A percentile compares a stretch with the other conserved stretches of the same genome.
Evolutionary conservation across 2,329 filamentous ascomycete species (phyloP).

Genomic region (Akanthomyces lecanii): DNA sequence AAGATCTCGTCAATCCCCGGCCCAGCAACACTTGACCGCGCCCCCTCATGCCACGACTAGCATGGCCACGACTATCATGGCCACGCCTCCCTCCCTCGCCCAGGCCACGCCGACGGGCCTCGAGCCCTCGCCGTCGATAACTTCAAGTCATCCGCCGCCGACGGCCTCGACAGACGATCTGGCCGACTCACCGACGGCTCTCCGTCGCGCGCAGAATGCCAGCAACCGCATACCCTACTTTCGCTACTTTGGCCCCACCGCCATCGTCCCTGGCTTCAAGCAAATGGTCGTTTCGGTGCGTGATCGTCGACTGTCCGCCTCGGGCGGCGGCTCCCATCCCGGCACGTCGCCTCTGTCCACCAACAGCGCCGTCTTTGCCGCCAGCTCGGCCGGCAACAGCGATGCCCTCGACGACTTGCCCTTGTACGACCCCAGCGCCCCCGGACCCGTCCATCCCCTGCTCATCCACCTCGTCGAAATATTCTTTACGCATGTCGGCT

Average conservation of each 20-base stretch:
- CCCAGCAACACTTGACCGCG: neutral
- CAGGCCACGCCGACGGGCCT: neutral
- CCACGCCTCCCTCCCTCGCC: neutral
- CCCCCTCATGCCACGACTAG: neutral
- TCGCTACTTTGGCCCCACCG: conserved; percentile 84
- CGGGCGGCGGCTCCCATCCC: conserved; percentile 49
- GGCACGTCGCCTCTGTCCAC: conserved; percentile 46
- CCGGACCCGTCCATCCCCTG: conserved; percentile 65
- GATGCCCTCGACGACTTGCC: conserved; percentile 56
- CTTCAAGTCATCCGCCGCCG: conserved; percentile 7
- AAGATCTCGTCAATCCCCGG: neutral
- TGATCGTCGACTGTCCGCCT: conserved; percentile 57
- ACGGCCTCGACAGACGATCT: conserved; percentile 24
- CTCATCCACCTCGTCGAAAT: conserved; percentile 73
- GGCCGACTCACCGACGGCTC: conserved; percentile 37
- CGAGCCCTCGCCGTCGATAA: conserved; percentile 7
- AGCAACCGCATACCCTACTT: conserved; percentile 78
- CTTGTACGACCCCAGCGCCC: conserved; percentile 70
- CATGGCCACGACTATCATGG: neutral
- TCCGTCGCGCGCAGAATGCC: conserved; percentile 42
- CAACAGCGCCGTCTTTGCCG: conserved; percentile 30
- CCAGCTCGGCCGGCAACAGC: conserved; percentile 41
- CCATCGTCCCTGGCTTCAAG: conserved; percentile 87
- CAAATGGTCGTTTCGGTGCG: conserved; percentile 82
- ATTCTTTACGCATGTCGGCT: conserved; percentile 79